Evolutionary conservation across 2,329 filamentous ascomycete genomes (phyloP).

Genomic region (Alternaria arbusti): DNA sequence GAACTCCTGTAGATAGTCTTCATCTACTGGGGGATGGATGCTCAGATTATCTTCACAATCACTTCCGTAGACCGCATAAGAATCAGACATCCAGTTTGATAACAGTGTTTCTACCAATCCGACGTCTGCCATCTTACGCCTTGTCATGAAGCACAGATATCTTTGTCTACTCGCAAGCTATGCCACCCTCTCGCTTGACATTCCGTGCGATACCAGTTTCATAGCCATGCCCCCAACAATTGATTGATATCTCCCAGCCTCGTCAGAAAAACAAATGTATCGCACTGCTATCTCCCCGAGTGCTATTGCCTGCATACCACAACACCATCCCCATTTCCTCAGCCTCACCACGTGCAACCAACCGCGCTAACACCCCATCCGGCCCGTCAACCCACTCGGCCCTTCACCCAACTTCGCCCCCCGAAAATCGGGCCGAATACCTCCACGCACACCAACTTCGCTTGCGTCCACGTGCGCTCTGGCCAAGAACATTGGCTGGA

Average conservation of each 20-base stretch:
- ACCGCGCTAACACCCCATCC: not conserved
- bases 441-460: not conserved
- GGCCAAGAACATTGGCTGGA: not conserved
- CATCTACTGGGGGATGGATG: not conserved
- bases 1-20: not conserved
- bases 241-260: not conserved
- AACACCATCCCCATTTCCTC: not conserved
- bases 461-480: not conserved
- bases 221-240: not conserved
- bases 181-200: not conserved
- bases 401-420: not conserved
- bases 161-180: not conserved
- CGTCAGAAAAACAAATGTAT: not conserved
- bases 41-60: not conserved
- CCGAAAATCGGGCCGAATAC: not conserved
- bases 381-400: not conserved
- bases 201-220: not conserved
- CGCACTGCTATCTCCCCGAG: not conserved
- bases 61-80: not conserved
- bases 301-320: not conserved
- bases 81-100: not conserved
- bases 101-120: not conserved
- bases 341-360: not conserved
- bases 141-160: not conserved
- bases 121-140: not conserved